These are phyloP conservation scores for Candida vartiovaarae DNA, from an alignment of 805 yeast species.

Conservation along the genomic window DNA sequence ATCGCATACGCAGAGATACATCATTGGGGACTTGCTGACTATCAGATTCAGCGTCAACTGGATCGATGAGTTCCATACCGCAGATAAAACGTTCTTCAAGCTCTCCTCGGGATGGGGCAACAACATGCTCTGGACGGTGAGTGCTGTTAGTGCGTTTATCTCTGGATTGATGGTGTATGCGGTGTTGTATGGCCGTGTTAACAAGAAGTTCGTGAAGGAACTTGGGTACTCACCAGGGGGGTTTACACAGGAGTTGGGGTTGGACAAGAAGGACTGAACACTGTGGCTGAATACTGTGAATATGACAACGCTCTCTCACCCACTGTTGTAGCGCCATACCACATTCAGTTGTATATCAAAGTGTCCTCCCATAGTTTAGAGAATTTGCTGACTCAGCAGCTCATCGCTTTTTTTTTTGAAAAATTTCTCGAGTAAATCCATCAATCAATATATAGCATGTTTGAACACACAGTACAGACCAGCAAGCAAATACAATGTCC, in stretches of 20 bases:
- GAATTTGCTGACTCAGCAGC: not conserved
- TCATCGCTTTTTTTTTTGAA: not conserved
- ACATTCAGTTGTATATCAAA: not conserved
- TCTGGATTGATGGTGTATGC: slow-evolving; percentile 8
- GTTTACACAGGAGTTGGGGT: slow-evolving; percentile 13
- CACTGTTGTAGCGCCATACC: too few relatives aligned
- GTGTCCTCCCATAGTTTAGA: not conserved
- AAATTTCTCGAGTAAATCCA: too few relatives aligned
- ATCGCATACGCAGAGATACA: slow-evolving; percentile 45
- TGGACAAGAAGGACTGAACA: slow-evolving; percentile 13
- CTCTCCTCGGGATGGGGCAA: slow-evolving; percentile 5
- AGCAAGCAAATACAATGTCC: slow-evolving; percentile 15
- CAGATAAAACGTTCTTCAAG: slow-evolving; percentile 7
- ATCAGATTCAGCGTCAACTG: slow-evolving; percentile 54
- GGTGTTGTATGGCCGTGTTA: slow-evolving; percentile 14
- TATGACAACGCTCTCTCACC: too few relatives aligned
- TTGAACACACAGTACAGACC: not conserved
- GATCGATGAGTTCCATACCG: slow-evolving; percentile 27
- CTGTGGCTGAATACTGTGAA: not conserved
- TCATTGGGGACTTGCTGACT: slow-evolving; percentile 59
- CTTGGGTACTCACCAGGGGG: slow-evolving; percentile 15
- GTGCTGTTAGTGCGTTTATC: slow-evolving; percentile 2
- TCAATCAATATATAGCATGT: too few relatives aligned
- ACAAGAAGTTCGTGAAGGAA: slow-evolving; percentile 13
- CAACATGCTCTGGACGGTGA: not conserved